These are phyloP conservation scores for Clavariopsis aquatica DNA, from an alignment of 495 filamentous ascomycete genomes.

Conservation along the genomic window DNA sequence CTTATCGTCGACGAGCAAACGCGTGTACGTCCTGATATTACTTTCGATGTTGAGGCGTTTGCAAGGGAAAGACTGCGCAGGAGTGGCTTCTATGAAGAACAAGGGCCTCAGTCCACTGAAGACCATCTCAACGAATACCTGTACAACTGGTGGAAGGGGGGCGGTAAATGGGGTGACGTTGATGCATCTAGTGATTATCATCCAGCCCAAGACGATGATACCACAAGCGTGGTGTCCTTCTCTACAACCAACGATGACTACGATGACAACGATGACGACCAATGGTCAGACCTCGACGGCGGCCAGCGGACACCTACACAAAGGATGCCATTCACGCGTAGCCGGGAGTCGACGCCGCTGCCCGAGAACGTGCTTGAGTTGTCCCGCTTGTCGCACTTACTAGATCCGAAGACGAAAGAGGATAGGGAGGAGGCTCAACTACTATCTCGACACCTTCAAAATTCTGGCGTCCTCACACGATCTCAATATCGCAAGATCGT, in stretches of 20 bases:
- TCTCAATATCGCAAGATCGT: constrained; percentile 68
- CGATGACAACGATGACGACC: constrained; percentile 46
- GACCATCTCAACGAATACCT: constrained; percentile 68
- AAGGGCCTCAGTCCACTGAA: constrained; percentile 51
- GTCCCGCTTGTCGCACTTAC: constrained; percentile 71
- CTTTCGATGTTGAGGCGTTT: constrained; percentile 68
- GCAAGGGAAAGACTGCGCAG: constrained; percentile 57
- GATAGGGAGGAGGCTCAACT: constrained; percentile 78
- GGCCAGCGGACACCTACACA: constrained; percentile 79
- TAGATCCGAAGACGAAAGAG: constrained; percentile 76
- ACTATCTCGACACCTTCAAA: constrained; percentile 75
- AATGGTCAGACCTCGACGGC: constrained; percentile 50
- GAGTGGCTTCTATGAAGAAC: constrained; percentile 26
- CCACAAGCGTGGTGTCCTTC: constrained; percentile 74
- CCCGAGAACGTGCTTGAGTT: constrained; percentile 64
- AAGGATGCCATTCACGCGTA: constrained; percentile 40
- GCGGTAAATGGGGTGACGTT: constrained; percentile 78
- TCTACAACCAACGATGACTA: constrained; percentile 51
- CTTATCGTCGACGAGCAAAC: constrained; percentile 19
- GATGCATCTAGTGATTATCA: constrained; percentile 76
- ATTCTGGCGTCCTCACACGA: constrained; percentile 73
- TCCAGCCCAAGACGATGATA: constrained; percentile 63
- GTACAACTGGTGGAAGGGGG: constrained; percentile 77
- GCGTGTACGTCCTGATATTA: not conserved
- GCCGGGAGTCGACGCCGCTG: constrained; percentile 52